A percentile compares a stretch with the other conserved stretches of the same genome.
Conservation (phyloP, 805 yeast species). For the Metschnikowia drakensbergensis region DNA sequence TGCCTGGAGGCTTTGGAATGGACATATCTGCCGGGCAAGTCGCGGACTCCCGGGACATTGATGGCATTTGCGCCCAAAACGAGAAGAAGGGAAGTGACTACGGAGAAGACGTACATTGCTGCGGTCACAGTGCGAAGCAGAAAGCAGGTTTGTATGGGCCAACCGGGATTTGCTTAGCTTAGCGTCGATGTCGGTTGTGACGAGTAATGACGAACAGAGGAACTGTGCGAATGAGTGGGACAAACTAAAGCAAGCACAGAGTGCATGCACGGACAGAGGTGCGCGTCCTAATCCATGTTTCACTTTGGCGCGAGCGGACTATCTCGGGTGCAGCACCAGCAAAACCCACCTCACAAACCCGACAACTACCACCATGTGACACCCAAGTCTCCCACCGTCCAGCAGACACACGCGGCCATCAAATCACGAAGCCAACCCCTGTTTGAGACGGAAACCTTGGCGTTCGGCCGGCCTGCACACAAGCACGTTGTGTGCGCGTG, state of each 20-base stretch:
- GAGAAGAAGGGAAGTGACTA: conserved; percentile 2
- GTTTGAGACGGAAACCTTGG: no score
- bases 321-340: no score
- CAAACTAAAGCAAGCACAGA: not conserved
- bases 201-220: not conserved
- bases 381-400: no score
- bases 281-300: not conserved
- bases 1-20: conserved; percentile 6
- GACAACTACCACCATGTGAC: no score
- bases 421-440: no score
- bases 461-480: no score
- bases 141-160: not conserved
- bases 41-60: conserved; percentile 13
- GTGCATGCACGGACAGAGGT: not conserved
- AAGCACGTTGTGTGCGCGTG: no score
- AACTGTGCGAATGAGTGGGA: not conserved
- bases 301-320: no score
- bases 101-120: not conserved
- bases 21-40: conserved; percentile 12
- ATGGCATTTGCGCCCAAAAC: conserved; percentile 8
- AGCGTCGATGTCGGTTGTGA: no score
- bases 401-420: no score
- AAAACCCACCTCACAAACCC: no score
- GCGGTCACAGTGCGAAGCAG: not conserved
- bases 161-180: not conserved